Evolutionary conservation across 2,329 filamentous ascomycete genomes (phyloP).

Genomic region (Epichloe elymi): DNA sequence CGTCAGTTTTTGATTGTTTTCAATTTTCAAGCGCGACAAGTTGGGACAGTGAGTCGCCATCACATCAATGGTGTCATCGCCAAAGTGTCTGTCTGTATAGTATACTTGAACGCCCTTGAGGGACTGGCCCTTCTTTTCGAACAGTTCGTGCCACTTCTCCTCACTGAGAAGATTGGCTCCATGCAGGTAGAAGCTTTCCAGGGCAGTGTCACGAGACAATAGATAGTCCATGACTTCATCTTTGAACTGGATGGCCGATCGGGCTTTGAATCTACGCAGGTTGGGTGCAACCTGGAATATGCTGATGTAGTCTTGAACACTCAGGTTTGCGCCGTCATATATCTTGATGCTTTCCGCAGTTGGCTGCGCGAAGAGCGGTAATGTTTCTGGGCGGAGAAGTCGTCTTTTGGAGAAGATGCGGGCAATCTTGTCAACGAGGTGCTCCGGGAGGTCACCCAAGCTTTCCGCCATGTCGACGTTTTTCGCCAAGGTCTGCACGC

Average conservation of each 20-base stretch:
- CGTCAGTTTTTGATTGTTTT: slow-evolving; percentile 63
- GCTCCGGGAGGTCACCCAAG: slow-evolving; percentile 44
- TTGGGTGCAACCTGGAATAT: slow-evolving; percentile 65
- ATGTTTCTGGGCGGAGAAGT: slow-evolving; percentile 38
- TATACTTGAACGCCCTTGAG: slow-evolving; percentile 64
- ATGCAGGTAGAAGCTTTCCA: slow-evolving; percentile 67
- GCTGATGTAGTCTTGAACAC: slow-evolving; percentile 61
- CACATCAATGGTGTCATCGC: slow-evolving; percentile 52
- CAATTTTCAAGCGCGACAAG: slow-evolving; percentile 64
- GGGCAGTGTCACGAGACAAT: slow-evolving; percentile 51
- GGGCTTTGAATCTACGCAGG: slow-evolving; percentile 58
- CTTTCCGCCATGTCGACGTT: slow-evolving; percentile 50
- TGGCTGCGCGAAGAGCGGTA: slow-evolving; percentile 44
- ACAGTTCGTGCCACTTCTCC: slow-evolving; percentile 57
- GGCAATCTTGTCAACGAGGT: slow-evolving; percentile 44
- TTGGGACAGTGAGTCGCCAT: slow-evolving; percentile 53
- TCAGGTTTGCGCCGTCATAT: slow-evolving; percentile 51
- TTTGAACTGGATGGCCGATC: slow-evolving; percentile 86
- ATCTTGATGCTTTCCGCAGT: slow-evolving; percentile 37
- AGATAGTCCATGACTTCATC: slow-evolving; percentile 73
- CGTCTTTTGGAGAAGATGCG: slow-evolving; percentile 47
- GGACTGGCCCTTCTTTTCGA: slow-evolving; percentile 49
- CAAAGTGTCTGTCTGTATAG: slow-evolving; percentile 72
- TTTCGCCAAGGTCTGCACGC: slow-evolving; percentile 48
- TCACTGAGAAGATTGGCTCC: slow-evolving; percentile 75